Evolutionary conservation across 2,329 filamentous ascomycete genomes (phyloP).

Genomic region (Monosporascus sp.): DNA sequence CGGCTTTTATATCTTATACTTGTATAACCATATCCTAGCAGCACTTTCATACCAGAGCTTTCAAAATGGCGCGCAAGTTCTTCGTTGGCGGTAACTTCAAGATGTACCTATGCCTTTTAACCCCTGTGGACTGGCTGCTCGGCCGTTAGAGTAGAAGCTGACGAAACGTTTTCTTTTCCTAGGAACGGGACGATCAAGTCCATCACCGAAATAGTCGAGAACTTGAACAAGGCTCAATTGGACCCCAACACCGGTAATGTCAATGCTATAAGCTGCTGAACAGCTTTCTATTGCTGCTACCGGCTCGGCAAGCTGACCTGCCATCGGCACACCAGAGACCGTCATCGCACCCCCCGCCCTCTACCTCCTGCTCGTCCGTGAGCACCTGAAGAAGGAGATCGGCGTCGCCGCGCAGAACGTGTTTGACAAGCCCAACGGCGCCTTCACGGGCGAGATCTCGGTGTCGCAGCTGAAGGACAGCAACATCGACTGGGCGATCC

Average conservation of each 20-base stretch:
- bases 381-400: slow-evolving; percentile 69
- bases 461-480: slow-evolving; percentile 86
- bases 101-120: slow-evolving; percentile 61
- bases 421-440: slow-evolving; percentile 93
- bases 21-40: not conserved
- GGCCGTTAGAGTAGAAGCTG: slow-evolving; percentile 14
- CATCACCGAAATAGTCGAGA: slow-evolving; percentile 85
- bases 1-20: not conserved
- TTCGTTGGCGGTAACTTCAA: slow-evolving; percentile 99
- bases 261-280: slow-evolving; percentile 4
- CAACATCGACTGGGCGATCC: slow-evolving; percentile 82
- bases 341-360: slow-evolving; percentile 87
- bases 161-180: slow-evolving; percentile 5
- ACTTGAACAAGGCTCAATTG: slow-evolving; percentile 81
- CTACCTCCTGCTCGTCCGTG: slow-evolving; percentile 83
- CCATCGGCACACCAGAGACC: slow-evolving; percentile 58
- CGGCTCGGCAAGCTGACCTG: not conserved
- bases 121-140: slow-evolving; percentile 16
- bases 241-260: slow-evolving; percentile 67
- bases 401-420: slow-evolving; percentile 95
- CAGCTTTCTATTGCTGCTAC: too few relatives aligned
- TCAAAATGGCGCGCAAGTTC: slow-evolving; percentile 89
- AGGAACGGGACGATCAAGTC: slow-evolving; percentile 92
- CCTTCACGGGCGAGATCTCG: slow-evolving; percentile 95
- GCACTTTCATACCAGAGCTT: slow-evolving; percentile 19